phyloP scores from a whole-genome alignment of 2,329 filamentous ascomycete genomes.

The Thelonectria blattea region DNA sequence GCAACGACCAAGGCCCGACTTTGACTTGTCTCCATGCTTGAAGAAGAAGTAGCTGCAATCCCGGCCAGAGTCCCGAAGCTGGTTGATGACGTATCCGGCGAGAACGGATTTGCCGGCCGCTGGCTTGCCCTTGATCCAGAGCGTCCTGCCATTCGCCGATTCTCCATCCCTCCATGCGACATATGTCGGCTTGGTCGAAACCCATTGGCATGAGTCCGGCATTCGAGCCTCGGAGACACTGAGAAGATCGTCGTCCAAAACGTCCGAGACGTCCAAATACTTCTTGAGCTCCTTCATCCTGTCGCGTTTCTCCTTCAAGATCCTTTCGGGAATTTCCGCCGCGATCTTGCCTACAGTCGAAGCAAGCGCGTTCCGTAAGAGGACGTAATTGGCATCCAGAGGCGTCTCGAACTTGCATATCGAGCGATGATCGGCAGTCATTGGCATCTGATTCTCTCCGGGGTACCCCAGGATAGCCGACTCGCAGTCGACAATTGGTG shows the following conservation, averaged over 20 bases:
- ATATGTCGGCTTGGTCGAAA: conserved; percentile 22
- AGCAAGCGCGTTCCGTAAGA: conserved; percentile 40
- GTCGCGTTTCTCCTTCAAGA: conserved; percentile 11
- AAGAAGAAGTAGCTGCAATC: conserved; percentile 37
- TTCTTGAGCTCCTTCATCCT: conserved; percentile 16
- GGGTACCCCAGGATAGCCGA: conserved; percentile 51
- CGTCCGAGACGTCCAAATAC: conserved; percentile 22
- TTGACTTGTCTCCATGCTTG: conserved; percentile 31
- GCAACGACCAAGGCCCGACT: conserved; percentile 30
- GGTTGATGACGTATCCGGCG: conserved; percentile 40
- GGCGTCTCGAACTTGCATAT: conserved; percentile 49
- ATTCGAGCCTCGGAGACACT: conserved; percentile 20
- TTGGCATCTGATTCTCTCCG: conserved; percentile 44
- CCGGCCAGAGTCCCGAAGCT: conserved; percentile 25
- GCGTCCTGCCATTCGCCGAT: conserved; percentile 8
- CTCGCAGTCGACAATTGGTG: conserved; percentile 46
- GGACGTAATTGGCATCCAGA: conserved; percentile 46
- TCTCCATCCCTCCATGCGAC: conserved; percentile 25
- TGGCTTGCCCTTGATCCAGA: conserved; percentile 38
- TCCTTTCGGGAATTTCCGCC: conserved; percentile 5
- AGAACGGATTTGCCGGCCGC: conserved; percentile 46
- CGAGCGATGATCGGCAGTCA: conserved; percentile 50
- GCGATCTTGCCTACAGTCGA: conserved; percentile 23
- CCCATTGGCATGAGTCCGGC: conserved; percentile 24
- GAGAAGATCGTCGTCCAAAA: conserved; percentile 23